These are phyloP conservation scores for Polyporus tsugae DNA, from an alignment of 1,284 basidiomycete genomes.

Conservation along the genomic window DNA sequence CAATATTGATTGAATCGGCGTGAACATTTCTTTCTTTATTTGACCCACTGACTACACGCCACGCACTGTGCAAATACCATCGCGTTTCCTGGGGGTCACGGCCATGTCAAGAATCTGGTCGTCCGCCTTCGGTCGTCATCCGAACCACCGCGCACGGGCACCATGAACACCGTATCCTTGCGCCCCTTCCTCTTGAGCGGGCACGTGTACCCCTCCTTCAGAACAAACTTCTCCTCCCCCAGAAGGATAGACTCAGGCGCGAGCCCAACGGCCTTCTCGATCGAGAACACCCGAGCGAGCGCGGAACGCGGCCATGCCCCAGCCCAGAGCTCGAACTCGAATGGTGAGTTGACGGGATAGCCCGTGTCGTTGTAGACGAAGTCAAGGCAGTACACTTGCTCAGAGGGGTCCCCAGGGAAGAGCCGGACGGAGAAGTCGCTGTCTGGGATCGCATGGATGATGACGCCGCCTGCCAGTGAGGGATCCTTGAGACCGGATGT, in stretches of 20 bases:
- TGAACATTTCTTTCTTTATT: no score
- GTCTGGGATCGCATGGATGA: background rate
- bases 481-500: background rate
- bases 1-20: no score
- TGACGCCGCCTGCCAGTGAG: background rate
- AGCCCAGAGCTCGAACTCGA: conserved; percentile 2
- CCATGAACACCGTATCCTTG: background rate
- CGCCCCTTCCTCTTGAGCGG: background rate
- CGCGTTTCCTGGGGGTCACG: background rate
- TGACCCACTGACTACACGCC: no score
- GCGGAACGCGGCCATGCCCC: background rate
- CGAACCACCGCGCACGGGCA: background rate
- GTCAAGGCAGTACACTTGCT: background rate
- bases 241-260: background rate
- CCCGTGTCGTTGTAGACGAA: background rate
- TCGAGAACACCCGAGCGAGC: background rate
- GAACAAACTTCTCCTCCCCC: background rate
- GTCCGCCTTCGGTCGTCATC: background rate
- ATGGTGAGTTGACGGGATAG: background rate
- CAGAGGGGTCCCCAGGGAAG: background rate
- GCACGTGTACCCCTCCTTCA: background rate
- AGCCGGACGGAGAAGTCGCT: background rate
- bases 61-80: no score
- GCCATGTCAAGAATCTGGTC: background rate
- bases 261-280: background rate